phyloP scores from a whole-genome alignment of 805 yeast species.

The Candida dajiaensis region DNA sequence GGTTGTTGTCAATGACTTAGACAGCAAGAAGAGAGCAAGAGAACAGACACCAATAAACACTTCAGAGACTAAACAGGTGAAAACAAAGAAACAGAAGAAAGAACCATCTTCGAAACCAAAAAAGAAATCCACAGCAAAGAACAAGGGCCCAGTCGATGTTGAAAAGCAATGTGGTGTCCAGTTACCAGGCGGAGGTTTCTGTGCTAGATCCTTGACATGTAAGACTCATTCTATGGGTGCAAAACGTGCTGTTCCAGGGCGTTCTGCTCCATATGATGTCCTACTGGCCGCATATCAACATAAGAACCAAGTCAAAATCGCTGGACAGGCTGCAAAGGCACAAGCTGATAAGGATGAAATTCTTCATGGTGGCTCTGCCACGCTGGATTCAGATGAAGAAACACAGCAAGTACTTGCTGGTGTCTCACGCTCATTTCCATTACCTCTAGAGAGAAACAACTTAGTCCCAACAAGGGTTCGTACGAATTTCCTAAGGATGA shows the following conservation, averaged over 20 bases:
- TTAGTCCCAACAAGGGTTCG: conserved; percentile 66
- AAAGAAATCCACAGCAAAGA: conserved; percentile 45
- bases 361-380: conserved; percentile 34
- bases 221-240: conserved; percentile 99
- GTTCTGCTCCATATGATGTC: conserved; percentile 89
- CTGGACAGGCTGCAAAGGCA: conserved; percentile 74
- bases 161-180: conserved; percentile 96
- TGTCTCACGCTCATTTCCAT: conserved; percentile 69
- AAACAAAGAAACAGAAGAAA: conserved; percentile 23
- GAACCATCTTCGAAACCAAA: conserved; percentile 23
- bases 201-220: conserved; percentile 94
- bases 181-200: conserved; percentile 87
- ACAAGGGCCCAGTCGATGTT: conserved; percentile 82
- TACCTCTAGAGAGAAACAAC: conserved; percentile 76
- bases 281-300: conserved; percentile 86
- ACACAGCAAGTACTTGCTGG: conserved; percentile 90
- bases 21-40: conserved; percentile 16
- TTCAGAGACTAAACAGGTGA: conserved; percentile 5
- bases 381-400: conserved; percentile 76
- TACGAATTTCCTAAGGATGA: conserved; percentile 72
- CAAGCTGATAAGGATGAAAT: conserved; percentile 70
- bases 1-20: neutral
- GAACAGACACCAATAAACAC: conserved; percentile 15
- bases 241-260: conserved; percentile 88
- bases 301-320: conserved; percentile 85